Conservation (phyloP, 1,139 yeast species). For the Pichia sp. region DNA sequence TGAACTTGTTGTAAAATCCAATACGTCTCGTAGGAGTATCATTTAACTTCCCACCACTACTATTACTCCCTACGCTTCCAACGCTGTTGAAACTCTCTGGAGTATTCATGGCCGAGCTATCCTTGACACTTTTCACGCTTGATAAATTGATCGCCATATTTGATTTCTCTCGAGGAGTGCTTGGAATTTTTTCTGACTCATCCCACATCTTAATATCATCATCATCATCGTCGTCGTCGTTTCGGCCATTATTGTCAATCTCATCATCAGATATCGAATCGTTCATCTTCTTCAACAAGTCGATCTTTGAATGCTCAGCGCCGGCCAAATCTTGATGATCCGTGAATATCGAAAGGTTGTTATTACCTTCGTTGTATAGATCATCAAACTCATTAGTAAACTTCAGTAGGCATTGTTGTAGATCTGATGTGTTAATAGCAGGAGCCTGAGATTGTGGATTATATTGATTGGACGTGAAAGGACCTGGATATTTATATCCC, state of each 20-base stretch:
- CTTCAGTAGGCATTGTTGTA: constrained; percentile 35
- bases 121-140: constrained; percentile 6
- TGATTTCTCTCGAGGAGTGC: constrained; percentile 28
- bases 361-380: constrained; percentile 17
- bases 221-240: constrained; percentile 5
- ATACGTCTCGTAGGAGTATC: constrained; percentile 23
- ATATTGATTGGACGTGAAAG: not conserved
- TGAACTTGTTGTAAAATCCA: not conserved
- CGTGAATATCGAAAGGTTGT: constrained; percentile 22
- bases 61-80: constrained; percentile 4
- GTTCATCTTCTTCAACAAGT: constrained; percentile 2
- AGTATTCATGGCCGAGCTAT: constrained; percentile 8
- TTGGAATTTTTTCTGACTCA: constrained; percentile 27
- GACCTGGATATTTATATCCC: not conserved
- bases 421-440: constrained; percentile 34
- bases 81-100: constrained; percentile 13
- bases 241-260: not conserved
- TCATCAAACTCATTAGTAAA: constrained; percentile 38
- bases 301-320: not conserved
- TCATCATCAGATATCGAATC: not conserved
- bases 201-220: constrained; percentile 12
- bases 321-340: constrained; percentile 5
- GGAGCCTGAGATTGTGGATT: constrained; percentile 14
- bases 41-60: constrained; percentile 5
- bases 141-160: constrained; percentile 1